Percentiles rank a stretch among this genome's conserved stretches.
These are phyloP conservation scores for Calonectria honghensis DNA, from an alignment of 2,329 filamentous ascomycete species.

Conservation along the genomic window DNA sequence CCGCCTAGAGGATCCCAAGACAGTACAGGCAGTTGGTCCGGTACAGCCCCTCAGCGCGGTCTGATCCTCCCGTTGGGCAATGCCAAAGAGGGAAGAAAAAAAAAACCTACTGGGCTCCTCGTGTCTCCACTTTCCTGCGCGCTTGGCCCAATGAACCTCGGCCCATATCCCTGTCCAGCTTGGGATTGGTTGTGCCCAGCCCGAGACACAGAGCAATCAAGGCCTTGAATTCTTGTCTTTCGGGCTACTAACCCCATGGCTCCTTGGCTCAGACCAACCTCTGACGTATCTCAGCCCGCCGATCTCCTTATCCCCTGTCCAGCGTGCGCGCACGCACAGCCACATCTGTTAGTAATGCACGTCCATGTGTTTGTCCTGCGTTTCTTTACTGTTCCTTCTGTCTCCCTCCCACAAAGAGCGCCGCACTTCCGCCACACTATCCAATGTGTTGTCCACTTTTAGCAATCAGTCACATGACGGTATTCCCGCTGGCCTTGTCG, in stretches of 20 bases:
- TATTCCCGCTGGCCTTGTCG: conserved; percentile 23
- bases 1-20: conserved; percentile 26
- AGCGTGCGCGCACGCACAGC: conserved; percentile 50
- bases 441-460: conserved; percentile 38
- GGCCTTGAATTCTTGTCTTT: conserved; percentile 14
- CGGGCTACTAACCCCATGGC: conserved; percentile 6
- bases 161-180: not conserved
- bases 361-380: conserved; percentile 19
- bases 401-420: conserved; percentile 35
- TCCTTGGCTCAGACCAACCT: conserved; percentile 33
- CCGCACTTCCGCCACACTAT: conserved; percentile 54
- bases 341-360: conserved; percentile 52
- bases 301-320: conserved; percentile 49
- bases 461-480: conserved; percentile 53
- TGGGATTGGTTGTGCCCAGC: conserved; percentile 13
- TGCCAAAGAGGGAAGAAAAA: conserved; percentile 12
- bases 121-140: not conserved
- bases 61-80: conserved; percentile 35
- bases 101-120: not conserved
- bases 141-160: conserved; percentile 7
- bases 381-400: not conserved
- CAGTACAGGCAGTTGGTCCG: conserved; percentile 16
- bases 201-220: conserved; percentile 10
- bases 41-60: conserved; percentile 24
- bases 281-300: conserved; percentile 53